phyloP scores from a whole-genome alignment of 495 filamentous ascomycete species.

The Penicillium paxilli region DNA sequence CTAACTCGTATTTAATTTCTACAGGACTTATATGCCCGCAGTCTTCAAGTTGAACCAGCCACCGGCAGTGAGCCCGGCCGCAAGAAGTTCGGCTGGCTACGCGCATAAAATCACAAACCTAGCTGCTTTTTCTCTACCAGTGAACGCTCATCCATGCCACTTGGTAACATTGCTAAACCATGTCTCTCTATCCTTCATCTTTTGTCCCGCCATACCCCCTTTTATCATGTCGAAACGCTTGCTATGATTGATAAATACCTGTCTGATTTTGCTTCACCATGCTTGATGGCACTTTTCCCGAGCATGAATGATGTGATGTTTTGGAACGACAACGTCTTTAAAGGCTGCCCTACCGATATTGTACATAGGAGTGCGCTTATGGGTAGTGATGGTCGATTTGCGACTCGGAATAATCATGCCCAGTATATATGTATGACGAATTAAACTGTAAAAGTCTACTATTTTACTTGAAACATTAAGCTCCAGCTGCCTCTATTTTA shows the following conservation, averaged over 20 bases:
- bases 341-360: slow-evolving; percentile 16
- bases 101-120: slow-evolving; percentile 19
- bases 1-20: slow-evolving; percentile 14
- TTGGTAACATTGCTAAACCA: neutral
- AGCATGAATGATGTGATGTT: slow-evolving; percentile 15
- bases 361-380: slow-evolving; percentile 22
- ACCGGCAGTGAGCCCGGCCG: slow-evolving; percentile 39
- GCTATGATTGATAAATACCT: slow-evolving; percentile 29
- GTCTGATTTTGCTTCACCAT: slow-evolving; percentile 4
- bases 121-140: neutral
- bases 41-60: slow-evolving; percentile 46
- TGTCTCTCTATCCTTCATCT: neutral
- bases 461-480: neutral
- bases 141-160: neutral
- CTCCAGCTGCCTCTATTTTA: neutral
- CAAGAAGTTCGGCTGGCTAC: slow-evolving; percentile 48
- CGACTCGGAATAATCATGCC: slow-evolving; percentile 12
- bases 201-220: slow-evolving; percentile 8
- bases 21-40: slow-evolving; percentile 47
- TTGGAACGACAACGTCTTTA: slow-evolving; percentile 12
- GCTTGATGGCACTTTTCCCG: slow-evolving; percentile 9
- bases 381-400: slow-evolving; percentile 13
- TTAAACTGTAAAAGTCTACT: neutral
- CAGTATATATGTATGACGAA: slow-evolving; percentile 10
- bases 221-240: slow-evolving; percentile 29